Conservation (phyloP, 495 filamentous ascomycete genomes). For the Penicillium soppii region DNA sequence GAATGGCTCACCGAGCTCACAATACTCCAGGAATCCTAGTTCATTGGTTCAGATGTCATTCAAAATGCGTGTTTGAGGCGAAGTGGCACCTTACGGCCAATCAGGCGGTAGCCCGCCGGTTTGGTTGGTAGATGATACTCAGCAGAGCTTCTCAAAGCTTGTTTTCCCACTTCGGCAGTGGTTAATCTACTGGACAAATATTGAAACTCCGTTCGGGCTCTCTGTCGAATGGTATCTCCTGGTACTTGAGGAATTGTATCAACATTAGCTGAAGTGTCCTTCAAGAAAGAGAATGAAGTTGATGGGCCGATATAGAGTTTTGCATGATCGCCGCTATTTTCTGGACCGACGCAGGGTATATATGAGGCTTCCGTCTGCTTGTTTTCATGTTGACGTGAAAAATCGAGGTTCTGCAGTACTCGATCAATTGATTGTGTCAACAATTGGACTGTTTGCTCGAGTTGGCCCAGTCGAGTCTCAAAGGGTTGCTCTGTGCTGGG, state of each 20-base stretch:
- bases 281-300: constrained; percentile 13
- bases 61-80: not conserved
- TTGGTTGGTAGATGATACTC: constrained; percentile 4
- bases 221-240: not conserved
- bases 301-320: constrained; percentile 13
- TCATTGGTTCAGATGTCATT: not conserved
- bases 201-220: constrained; percentile 10
- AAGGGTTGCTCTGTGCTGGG: not conserved
- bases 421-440: not conserved
- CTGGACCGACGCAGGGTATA: too few species aligned
- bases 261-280: constrained; percentile 4
- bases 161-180: not conserved
- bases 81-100: constrained; percentile 1
- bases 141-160: not conserved
- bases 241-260: not conserved
- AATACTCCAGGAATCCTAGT: constrained; percentile 7
- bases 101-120: constrained; percentile 6
- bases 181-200: constrained; percentile 3
- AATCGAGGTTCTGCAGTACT: too few species aligned
- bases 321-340: not conserved
- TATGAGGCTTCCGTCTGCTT: too few species aligned
- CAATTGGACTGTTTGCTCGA: not conserved
- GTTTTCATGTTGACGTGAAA: too few species aligned
- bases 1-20: constrained; percentile 10
- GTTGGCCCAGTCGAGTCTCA: not conserved